Evolutionary conservation across 2,329 filamentous ascomycete genomes (phyloP), one percentile per base, ranked within the genome.

Genomic region (Pleochaeta shiraiana): DNA sequence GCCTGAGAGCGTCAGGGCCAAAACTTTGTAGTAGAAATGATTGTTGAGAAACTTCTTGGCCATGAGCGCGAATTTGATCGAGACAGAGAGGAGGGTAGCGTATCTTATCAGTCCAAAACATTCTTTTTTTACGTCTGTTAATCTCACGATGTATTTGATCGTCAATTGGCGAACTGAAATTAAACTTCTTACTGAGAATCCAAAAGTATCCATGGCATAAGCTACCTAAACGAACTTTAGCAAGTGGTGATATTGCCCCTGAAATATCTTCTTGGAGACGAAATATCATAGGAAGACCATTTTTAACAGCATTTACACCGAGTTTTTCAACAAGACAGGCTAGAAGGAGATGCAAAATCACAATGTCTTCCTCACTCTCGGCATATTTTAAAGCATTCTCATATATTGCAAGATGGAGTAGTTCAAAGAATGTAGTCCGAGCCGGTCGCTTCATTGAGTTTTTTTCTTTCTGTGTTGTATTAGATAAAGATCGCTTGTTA

Each of bases 181-280:
- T 82, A 67, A 95, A 91, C 64, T 83, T 85, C 65, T 91, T 85
- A 4, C 82, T 84, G 66, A 96, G 72, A 0, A 83, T 81, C 86
- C 88, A 92, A 65, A 96, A 84, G 74, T 96, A 96, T 9, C 90
- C 91, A 71, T 95, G 88, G 63, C 92, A 88, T 65, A 97, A 77
- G 71, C 87, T 90, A 33, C 88, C 90, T 53, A 95, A 78, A 53
- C 88, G 86, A 45, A 95, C 82, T 72, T 92, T 93, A 33, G 85
- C 81, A 50, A 83, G 74, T 0, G 86, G 83, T 28, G 81, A 80
- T 59, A 85, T 83, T 2, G 84, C 78, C 7, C 82, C 80, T 64
- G 83, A 79, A 34, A 93, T 87, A 67, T 93, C 89, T 70, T 95
- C 89, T 73, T 96, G 91, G 0, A 97, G 79, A 57, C 87, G 83